phyloP scores from a whole-genome alignment of 2,329 filamentous ascomycete genomes.

The Nakataea oryzae region DNA sequence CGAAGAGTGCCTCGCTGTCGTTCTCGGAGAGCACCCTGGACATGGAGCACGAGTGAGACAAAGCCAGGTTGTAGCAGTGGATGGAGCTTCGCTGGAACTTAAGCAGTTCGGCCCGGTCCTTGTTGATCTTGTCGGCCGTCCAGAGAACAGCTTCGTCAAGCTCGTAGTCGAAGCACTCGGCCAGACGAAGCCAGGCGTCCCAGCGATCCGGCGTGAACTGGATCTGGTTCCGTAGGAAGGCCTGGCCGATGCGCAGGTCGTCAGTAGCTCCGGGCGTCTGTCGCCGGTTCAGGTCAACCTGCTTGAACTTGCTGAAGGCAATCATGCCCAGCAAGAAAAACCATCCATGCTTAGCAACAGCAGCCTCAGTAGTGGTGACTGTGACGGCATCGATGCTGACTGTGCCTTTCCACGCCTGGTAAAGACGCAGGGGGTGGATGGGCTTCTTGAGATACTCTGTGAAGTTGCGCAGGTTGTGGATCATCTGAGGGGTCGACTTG shows the following conservation, averaged over 20 bases:
- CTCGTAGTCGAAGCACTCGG: conserved; percentile 79
- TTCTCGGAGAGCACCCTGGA: conserved; percentile 21
- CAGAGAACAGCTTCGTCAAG: conserved; percentile 80
- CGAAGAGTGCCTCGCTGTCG: conserved; percentile 43
- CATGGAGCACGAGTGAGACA: conserved; percentile 43
- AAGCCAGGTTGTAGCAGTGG: conserved; percentile 60
- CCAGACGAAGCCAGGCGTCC: conserved; percentile 86
- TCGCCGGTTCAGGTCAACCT: conserved; percentile 59
- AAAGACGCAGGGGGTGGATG: conserved; percentile 72
- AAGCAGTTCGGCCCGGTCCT: conserved; percentile 63
- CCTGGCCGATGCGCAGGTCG: conserved; percentile 71
- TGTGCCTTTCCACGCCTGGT: conserved; percentile 69
- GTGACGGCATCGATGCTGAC: conserved; percentile 63
- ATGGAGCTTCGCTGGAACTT: conserved; percentile 71
- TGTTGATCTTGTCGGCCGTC: conserved; percentile 88
- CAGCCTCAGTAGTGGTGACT: conserved; percentile 58
- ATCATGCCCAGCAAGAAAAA: conserved; percentile 87
- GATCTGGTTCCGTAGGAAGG: conserved; percentile 70
- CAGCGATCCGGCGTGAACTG: conserved; percentile 74
- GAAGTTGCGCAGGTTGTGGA: conserved; percentile 80
- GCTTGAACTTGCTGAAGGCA: conserved; percentile 73
- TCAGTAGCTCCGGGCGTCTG: conserved; percentile 71
- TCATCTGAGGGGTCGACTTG: conserved; percentile 68
- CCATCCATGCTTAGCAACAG: conserved; percentile 75
- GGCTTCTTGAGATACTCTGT: conserved; percentile 72